A percentile compares a stretch with the other conserved stretches of the same genome.
Conservation (phyloP, 1,139 yeast genomes). For the Nakaseomyces kungkrabaensis region DNA sequence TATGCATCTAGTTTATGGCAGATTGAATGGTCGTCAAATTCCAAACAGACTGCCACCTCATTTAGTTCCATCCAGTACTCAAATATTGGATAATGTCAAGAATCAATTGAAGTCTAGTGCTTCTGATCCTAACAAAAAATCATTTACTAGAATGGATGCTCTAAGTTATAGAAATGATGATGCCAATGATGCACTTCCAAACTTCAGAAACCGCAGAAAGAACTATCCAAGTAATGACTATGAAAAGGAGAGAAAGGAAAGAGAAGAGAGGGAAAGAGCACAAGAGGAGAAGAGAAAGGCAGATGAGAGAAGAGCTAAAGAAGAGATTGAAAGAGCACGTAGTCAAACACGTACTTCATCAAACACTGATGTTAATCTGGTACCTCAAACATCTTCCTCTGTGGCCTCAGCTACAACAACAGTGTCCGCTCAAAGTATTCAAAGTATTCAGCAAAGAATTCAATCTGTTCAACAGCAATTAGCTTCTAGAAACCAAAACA, state of each 20-base stretch:
- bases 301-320: not conserved
- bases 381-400: not conserved
- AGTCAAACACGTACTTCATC: conserved; percentile 6
- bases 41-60: conserved; percentile 69
- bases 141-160: conserved; percentile 21
- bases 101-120: conserved; percentile 42
- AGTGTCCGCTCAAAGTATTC: conserved; percentile 53
- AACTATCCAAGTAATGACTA: conserved; percentile 12
- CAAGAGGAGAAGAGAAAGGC: conserved; percentile 20
- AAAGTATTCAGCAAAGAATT: conserved; percentile 13
- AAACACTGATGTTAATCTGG: not conserved
- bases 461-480: conserved; percentile 16
- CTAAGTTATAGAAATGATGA: conserved; percentile 32
- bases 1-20: conserved; percentile 70
- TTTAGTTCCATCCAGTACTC: conserved; percentile 71
- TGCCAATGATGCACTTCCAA: conserved; percentile 34
- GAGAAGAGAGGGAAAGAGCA: conserved; percentile 21
- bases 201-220: conserved; percentile 29
- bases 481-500: conserved; percentile 28
- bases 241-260: conserved; percentile 2
- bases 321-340: conserved; percentile 7
- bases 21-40: conserved; percentile 61
- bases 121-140: conserved; percentile 8
- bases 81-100: conserved; percentile 47
- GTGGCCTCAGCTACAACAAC: not conserved